Percentiles rank a stretch among this genome's conserved stretches.
Conservation (phyloP, 2,329 filamentous ascomycete species). For the Sclerotinia trifoliorum region DNA sequence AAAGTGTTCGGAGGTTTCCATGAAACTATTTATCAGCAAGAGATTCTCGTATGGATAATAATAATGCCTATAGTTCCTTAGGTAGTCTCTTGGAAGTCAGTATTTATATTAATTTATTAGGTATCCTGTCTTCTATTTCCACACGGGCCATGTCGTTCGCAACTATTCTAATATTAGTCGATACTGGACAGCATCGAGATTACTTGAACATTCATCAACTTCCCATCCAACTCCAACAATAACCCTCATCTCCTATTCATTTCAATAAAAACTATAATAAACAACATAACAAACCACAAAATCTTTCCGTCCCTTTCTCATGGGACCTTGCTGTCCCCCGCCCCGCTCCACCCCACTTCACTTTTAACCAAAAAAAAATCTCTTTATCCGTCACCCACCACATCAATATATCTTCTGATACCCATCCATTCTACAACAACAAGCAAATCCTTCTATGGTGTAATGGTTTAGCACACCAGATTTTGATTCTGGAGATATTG, state of each 20-base stretch:
- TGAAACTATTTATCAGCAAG: neutral
- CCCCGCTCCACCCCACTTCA: neutral
- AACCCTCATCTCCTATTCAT: neutral
- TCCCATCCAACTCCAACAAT: neutral
- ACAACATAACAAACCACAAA: neutral
- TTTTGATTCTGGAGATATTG: too few relatives aligned
- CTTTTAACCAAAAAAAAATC: neutral
- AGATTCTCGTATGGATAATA: neutral
- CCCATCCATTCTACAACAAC: rapidly evolving
- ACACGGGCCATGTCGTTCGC: neutral
- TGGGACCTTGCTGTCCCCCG: neutral
- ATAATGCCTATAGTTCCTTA: neutral
- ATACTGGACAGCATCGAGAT: neutral
- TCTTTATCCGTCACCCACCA: neutral
- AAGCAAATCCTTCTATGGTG: neutral
- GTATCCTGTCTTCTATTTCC: neutral
- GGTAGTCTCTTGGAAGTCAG: neutral
- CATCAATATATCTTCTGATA: neutral
- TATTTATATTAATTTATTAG: neutral
- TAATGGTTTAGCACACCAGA: too few relatives aligned
- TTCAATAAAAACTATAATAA: neutral
- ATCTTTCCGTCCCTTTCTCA: neutral
- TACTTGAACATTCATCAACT: neutral
- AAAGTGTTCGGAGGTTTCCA: neutral
- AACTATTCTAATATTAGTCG: neutral